Conservation (phyloP, 352 stramenopile genomes). For the Pythium scleroteichum region DNA sequence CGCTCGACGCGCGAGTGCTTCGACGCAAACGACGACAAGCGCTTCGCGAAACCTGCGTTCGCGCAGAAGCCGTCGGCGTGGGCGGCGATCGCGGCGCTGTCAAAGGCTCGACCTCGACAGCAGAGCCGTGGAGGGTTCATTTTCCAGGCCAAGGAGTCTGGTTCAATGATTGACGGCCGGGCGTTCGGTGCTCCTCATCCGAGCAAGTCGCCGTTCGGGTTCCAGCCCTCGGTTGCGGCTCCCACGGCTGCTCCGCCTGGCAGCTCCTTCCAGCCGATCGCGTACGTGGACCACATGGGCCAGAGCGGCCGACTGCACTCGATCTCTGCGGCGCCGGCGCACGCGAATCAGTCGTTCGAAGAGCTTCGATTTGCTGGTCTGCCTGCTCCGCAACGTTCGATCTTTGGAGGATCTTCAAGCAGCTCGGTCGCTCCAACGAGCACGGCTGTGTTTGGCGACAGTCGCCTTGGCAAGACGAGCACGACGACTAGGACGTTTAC, state of each 20-base stretch:
- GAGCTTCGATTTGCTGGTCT: not conserved
- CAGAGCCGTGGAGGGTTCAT: too few species aligned
- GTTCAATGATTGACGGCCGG: too few species aligned
- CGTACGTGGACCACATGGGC: not conserved
- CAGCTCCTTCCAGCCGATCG: not conserved
- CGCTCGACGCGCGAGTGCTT: conserved; percentile 18
- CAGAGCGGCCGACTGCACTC: not conserved
- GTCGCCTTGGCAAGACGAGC: not conserved
- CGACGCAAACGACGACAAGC: conserved; percentile 17
- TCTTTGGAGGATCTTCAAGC: not conserved
- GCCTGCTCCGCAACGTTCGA: not conserved
- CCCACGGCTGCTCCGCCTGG: not conserved
- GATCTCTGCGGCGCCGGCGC: conserved; percentile 8
- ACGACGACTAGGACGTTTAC: too few species aligned
- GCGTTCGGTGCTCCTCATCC: too few species aligned
- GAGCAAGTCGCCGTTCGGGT: too few species aligned
- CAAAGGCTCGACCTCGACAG: not conserved
- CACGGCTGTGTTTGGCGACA: too few species aligned
- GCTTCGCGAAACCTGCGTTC: conserved; percentile 16
- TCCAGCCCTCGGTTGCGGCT: not conserved
- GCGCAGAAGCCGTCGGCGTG: not conserved
- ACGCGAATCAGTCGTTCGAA: conserved; percentile 5
- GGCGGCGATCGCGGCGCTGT: not conserved
- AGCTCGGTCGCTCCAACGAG: not conserved
- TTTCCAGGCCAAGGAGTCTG: too few species aligned